Conservation (phyloP, 306 rosid genomes). For the Vachellia pachyceras region DNA sequence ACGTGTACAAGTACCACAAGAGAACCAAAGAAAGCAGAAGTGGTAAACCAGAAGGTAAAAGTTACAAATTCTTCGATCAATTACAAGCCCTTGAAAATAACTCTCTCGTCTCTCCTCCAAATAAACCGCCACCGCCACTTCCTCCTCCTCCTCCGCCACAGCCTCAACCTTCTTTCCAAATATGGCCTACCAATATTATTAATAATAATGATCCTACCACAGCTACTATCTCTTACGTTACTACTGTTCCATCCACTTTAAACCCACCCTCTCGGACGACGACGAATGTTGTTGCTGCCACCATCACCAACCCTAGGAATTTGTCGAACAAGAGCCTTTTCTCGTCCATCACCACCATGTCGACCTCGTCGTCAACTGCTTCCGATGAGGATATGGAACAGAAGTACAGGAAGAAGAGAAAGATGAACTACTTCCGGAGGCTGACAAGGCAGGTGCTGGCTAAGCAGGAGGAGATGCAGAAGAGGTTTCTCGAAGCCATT, state of each 20-base stretch:
- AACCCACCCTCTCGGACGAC: slow-evolving; percentile 7
- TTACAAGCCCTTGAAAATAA: slow-evolving; percentile 66
- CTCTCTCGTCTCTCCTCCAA: slow-evolving; percentile 7
- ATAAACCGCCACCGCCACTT: neutral
- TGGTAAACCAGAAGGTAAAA: slow-evolving; percentile 69
- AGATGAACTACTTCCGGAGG: slow-evolving; percentile 66
- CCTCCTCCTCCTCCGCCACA: neutral
- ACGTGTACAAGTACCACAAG: slow-evolving; percentile 86
- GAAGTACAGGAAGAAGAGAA: slow-evolving; percentile 56
- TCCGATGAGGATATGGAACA: slow-evolving; percentile 65
- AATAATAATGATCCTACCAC: neutral
- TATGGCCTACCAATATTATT: slow-evolving; percentile 28
- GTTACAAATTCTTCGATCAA: slow-evolving; percentile 71
- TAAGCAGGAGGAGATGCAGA: slow-evolving; percentile 78
- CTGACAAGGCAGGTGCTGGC: slow-evolving; percentile 58
- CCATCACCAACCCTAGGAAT: slow-evolving; percentile 11
- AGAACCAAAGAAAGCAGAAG: slow-evolving; percentile 80
- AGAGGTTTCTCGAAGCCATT: slow-evolving; percentile 64
- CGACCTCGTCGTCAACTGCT: slow-evolving; percentile 66
- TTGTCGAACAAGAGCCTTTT: slow-evolving; percentile 44
- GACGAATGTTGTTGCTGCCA: slow-evolving; percentile 2
- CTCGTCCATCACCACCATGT: slow-evolving; percentile 40
- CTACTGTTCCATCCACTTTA: slow-evolving; percentile 31
- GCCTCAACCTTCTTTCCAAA: slow-evolving; percentile 4
- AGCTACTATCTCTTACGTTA: slow-evolving; percentile 31